A percentile compares a stretch with the other conserved stretches of the same genome.
Evolutionary conservation across 2,329 filamentous ascomycete species (phyloP).

Genomic region (Diplocarpon rosae): DNA sequence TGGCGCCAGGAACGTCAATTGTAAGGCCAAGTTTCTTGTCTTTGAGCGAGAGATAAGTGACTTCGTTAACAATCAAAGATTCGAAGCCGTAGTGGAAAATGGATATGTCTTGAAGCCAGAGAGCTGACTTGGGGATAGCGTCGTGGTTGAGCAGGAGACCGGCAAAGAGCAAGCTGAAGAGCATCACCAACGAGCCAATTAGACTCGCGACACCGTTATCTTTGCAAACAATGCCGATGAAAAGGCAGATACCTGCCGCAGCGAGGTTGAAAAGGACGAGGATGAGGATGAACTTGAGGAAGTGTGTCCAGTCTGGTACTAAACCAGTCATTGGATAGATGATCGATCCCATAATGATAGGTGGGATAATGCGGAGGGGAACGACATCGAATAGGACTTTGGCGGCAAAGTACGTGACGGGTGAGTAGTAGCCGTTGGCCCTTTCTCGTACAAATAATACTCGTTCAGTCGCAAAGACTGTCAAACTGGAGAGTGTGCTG

Average conservation of each 20-base stretch:
- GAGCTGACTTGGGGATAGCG: conserved; percentile 71
- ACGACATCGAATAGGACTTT: conserved; percentile 99
- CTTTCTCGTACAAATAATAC: conserved; percentile 86
- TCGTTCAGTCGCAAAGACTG: conserved; percentile 84
- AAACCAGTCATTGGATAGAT: conserved; percentile 97
- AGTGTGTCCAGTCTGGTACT: conserved; percentile 69
- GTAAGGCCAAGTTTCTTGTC: conserved; percentile 95
- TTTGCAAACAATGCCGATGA: conserved; percentile 91
- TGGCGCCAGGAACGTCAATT: conserved; percentile 89
- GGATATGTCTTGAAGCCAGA: conserved; percentile 87
- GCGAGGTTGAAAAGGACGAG: conserved; percentile 93
- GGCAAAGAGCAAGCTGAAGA: conserved; percentile 91
- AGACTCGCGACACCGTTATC: conserved; percentile 86
- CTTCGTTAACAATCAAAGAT: conserved; percentile 93
- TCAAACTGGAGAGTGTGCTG: conserved; percentile 86
- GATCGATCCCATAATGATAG: conserved; percentile 89
- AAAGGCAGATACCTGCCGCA: conserved; percentile 84
- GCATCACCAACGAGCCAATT: conserved; percentile 90
- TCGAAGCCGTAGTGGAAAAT: conserved; percentile 99
- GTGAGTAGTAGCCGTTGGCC: conserved; percentile 93
- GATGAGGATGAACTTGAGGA: conserved; percentile 84
- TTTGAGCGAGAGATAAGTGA: conserved; percentile 75
- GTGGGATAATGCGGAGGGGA: conserved; percentile 85
- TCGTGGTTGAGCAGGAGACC: conserved; percentile 91
- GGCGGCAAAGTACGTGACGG: conserved; percentile 84